Percentiles rank a stretch among this genome's conserved stretches.
phyloP scores from a whole-genome alignment of 73 alveolate species.

The Symbiodinium pilosum region DNA sequence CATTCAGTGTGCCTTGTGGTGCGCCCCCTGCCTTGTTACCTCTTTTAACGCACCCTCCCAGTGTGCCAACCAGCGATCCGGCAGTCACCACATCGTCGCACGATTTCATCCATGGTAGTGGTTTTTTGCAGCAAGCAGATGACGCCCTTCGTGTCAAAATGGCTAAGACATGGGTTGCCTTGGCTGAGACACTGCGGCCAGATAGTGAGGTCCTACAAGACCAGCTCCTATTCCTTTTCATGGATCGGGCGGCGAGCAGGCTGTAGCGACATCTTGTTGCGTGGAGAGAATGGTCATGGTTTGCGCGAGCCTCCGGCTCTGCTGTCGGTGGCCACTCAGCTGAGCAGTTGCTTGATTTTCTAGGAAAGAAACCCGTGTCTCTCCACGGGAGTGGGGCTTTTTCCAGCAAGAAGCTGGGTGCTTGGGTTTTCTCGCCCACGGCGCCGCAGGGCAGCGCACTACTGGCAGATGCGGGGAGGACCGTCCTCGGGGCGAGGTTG shows the following conservation, averaged over 20 bases:
- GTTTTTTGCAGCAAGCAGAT: background rate
- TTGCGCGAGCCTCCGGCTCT: background rate
- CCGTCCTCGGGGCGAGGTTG: no score
- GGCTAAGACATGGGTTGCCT: background rate
- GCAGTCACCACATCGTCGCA: no score
- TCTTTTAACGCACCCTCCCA: no score
- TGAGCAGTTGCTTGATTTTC: background rate
- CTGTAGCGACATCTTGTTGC: background rate
- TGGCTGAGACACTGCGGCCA: background rate
- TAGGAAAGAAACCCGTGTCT: no score
- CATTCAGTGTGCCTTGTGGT: no score
- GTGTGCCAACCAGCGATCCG: no score
- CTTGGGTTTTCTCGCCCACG: no score
- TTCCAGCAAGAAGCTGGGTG: no score
- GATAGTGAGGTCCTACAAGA: background rate
- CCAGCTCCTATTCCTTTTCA: background rate
- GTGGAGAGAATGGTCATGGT: background rate
- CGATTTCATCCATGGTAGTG: background rate
- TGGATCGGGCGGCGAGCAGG: background rate
- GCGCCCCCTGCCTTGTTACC: no score
- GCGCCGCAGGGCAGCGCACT: no score
- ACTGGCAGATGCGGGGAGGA: no score
- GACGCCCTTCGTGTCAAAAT: background rate
- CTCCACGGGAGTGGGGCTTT: no score
- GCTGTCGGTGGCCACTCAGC: background rate